A percentile compares a stretch with the other conserved stretches of the same genome.
These are phyloP conservation scores for Gentiana dahurica DNA, from an alignment of 257 asterid species.

Conservation along the genomic window DNA sequence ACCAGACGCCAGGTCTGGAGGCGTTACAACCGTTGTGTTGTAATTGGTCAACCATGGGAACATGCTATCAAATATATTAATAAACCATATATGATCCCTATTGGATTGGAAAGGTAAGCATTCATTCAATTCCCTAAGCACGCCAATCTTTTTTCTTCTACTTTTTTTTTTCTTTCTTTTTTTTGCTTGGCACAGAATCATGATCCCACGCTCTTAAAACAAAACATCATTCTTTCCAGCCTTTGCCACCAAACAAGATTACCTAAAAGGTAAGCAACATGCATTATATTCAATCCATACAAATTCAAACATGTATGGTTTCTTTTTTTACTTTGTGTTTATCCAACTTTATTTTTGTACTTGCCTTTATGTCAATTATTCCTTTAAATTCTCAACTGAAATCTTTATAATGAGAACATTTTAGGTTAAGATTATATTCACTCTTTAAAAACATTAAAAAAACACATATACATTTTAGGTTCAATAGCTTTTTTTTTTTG, in stretches of 20 bases:
- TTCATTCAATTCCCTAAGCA: constrained; percentile 39
- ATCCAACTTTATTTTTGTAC: neutral
- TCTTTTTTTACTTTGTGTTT: neutral
- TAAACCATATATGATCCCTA: constrained; percentile 7
- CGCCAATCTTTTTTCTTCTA: constrained; percentile 34
- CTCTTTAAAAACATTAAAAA: no score
- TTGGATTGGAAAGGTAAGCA: constrained; percentile 11
- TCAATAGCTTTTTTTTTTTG: no score
- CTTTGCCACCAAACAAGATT: constrained; percentile 17
- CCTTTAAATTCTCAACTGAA: no score
- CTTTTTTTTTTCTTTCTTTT: neutral
- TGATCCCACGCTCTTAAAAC: constrained; percentile 27
- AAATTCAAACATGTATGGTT: constrained; percentile 1
- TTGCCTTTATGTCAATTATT: no score
- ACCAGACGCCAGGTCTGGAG: no score
- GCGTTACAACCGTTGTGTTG: no score
- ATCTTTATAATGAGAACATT: no score
- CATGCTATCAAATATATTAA: constrained; percentile 30
- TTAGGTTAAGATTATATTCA: no score
- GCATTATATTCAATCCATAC: neutral
- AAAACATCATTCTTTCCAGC: constrained; percentile 29
- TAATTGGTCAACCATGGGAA: constrained; percentile 16
- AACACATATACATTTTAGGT: no score
- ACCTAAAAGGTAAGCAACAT: constrained; percentile 15
- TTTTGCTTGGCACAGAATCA: constrained; percentile 46